A percentile compares a stretch with the other conserved stretches of the same genome.
Conservation (phyloP, 2,329 filamentous ascomycete species). For the Nemania sp. region DNA sequence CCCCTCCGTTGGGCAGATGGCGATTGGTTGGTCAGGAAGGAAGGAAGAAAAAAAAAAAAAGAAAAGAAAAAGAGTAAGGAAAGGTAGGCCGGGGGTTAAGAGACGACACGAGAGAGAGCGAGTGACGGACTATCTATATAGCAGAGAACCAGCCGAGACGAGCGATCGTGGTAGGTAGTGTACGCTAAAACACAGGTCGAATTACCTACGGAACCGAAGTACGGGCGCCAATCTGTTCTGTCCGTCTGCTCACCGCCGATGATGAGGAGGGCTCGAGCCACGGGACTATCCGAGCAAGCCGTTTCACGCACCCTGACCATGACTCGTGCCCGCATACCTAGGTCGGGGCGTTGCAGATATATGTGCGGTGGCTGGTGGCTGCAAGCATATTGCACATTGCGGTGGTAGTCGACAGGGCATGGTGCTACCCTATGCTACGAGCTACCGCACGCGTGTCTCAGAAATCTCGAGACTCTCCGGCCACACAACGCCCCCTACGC, state of each 20-base stretch:
- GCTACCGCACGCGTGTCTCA: no score
- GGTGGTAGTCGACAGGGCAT: conserved; percentile 7
- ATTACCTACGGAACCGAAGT: neutral
- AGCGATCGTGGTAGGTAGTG: neutral
- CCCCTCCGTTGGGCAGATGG: no score
- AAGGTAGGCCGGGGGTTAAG: no score
- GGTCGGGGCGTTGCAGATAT: conserved; percentile 19
- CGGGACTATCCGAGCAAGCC: conserved; percentile 26
- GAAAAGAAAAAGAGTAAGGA: no score
- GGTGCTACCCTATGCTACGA: conserved; percentile 2
- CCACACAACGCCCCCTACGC: no score
- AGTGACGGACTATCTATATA: neutral
- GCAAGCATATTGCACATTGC: conserved; percentile 1
- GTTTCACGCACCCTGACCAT: conserved; percentile 24
- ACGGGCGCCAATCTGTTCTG: no score
- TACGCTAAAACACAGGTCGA: neutral
- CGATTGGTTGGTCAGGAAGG: no score
- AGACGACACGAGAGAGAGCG: neutral
- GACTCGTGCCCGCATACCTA: conserved; percentile 4
- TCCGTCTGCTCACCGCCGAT: conserved; percentile 18
- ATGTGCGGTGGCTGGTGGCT: neutral
- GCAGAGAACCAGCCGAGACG: neutral
- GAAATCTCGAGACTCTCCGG: no score
- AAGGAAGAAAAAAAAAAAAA: neutral
- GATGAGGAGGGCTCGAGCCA: conserved; percentile 11